These are phyloP conservation scores for Lineolata rhizophorae DNA, from an alignment of 495 filamentous ascomycete genomes.

Conservation along the genomic window DNA sequence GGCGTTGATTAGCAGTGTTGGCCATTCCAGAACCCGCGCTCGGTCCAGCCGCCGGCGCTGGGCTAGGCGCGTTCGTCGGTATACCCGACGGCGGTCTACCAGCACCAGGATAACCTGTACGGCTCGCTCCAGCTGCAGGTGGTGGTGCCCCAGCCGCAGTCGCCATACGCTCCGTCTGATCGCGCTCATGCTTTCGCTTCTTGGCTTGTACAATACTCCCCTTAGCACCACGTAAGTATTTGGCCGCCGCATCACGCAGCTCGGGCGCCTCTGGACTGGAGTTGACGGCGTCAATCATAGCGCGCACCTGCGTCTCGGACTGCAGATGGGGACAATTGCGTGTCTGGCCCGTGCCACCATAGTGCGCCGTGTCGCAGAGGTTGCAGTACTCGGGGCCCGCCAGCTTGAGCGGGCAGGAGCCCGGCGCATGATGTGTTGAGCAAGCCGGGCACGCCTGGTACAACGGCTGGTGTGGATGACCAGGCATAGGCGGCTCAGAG, in stretches of 20 bases:
- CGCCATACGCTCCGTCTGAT: too few relatives aligned
- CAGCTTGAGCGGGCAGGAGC: slow-evolving; percentile 36
- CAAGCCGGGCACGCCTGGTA: slow-evolving; percentile 33
- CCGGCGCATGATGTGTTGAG: slow-evolving; percentile 25
- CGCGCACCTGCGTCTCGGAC: slow-evolving; percentile 29
- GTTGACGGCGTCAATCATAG: slow-evolving; percentile 38
- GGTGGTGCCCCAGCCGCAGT: too few relatives aligned
- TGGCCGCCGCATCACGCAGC: slow-evolving; percentile 27
- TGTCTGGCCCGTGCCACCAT: slow-evolving; percentile 17
- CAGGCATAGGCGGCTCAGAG: too few relatives aligned
- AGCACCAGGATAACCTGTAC: too few relatives aligned
- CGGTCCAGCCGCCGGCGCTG: too few relatives aligned
- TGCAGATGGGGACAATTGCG: slow-evolving; percentile 39
- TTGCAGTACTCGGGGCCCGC: slow-evolving; percentile 40
- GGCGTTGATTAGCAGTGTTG: too few relatives aligned
- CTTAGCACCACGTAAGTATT: slow-evolving; percentile 33
- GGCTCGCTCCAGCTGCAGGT: too few relatives aligned
- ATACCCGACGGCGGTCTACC: too few relatives aligned
- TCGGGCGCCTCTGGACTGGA: slow-evolving; percentile 30
- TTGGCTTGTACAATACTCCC: slow-evolving; percentile 26
- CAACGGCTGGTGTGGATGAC: slow-evolving; percentile 6
- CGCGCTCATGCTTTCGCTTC: too few relatives aligned
- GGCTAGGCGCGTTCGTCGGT: too few relatives aligned
- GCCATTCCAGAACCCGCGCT: too few relatives aligned
- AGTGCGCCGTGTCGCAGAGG: slow-evolving; percentile 48